Percentiles rank a stretch among this genome's conserved stretches.
Evolutionary conservation across 2,329 filamentous ascomycete species (phyloP).

Genomic region (Phaeosphaeria sp.): DNA sequence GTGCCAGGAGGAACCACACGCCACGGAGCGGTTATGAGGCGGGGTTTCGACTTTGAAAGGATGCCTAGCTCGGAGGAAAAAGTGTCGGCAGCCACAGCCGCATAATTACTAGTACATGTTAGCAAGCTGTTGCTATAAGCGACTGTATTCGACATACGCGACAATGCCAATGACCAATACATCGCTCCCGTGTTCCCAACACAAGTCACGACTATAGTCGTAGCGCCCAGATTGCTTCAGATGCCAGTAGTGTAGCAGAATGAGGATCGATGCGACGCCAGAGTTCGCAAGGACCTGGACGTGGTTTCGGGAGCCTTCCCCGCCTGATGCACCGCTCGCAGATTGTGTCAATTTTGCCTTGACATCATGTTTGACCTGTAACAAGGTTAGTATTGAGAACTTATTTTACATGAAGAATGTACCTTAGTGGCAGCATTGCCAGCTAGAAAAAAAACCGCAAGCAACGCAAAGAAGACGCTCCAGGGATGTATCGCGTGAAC

Average conservation of each 20-base stretch:
- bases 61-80: conserved; percentile 97
- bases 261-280: conserved; percentile 72
- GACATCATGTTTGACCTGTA: conserved; percentile 81
- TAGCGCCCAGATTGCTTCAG: conserved; percentile 47
- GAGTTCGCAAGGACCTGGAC: conserved; percentile 93
- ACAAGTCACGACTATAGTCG: conserved; percentile 32
- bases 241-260: conserved; percentile 58
- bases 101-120: conserved; percentile 75
- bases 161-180: conserved; percentile 57
- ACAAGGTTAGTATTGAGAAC: conserved; percentile 2
- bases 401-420: not conserved
- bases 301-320: conserved; percentile 83
- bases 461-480: conserved; percentile 85
- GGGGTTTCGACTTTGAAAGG: conserved; percentile 74
- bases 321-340: conserved; percentile 73
- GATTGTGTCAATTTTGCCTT: conserved; percentile 84
- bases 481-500: conserved; percentile 92
- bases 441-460: conserved; percentile 84
- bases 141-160: conserved; percentile 40
- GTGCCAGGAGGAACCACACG: conserved; percentile 86
- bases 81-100: conserved; percentile 89
- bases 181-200: conserved; percentile 50
- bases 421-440: conserved; percentile 87
- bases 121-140: conserved; percentile 10
- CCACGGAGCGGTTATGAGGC: conserved; percentile 84